A percentile compares a stretch with the other conserved stretches of the same genome.
phyloP scores from a whole-genome alignment of 2,329 filamentous ascomycete species.

The Colletotrichum spinosum region DNA sequence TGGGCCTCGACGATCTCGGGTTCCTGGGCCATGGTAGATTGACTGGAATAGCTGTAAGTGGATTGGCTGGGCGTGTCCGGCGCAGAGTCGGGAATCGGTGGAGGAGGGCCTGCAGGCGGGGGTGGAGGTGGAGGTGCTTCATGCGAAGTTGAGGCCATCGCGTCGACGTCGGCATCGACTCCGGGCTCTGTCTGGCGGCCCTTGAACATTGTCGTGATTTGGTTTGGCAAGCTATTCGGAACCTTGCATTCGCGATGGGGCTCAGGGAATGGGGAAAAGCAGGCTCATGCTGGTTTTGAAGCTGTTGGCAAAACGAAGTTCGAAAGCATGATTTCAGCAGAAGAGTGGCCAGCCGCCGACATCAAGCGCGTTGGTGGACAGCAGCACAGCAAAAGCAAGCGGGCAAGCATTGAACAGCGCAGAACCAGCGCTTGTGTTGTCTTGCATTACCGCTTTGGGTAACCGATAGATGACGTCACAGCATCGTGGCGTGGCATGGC shows the following conservation, averaged over 20 bases:
- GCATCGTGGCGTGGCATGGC: not conserved
- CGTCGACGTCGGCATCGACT: slow-evolving; percentile 5
- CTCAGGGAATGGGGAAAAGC: not conserved
- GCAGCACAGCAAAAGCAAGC: not conserved
- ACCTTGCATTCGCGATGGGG: not conserved
- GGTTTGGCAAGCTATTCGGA: not conserved
- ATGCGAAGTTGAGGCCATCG: not conserved
- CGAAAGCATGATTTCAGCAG: slow-evolving; percentile 10
- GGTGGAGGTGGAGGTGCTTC: not conserved
- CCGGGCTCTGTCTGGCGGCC: slow-evolving; percentile 1
- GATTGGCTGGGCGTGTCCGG: slow-evolving; percentile 19
- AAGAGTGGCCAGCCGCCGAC: slow-evolving; percentile 33
- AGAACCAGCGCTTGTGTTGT: too few relatives aligned
- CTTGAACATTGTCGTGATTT: slow-evolving; percentile 26
- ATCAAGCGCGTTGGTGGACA: slow-evolving; percentile 30
- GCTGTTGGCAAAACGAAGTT: slow-evolving; percentile 9
- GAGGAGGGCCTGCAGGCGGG: not conserved
- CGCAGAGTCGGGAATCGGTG: not conserved
- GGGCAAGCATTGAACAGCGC: too few relatives aligned
- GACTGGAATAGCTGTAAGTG: slow-evolving; percentile 23
- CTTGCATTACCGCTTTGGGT: slow-evolving; percentile 14
- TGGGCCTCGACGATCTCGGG: slow-evolving; percentile 45
- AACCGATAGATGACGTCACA: slow-evolving; percentile 31
- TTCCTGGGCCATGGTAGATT: slow-evolving; percentile 39
- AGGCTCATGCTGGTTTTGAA: slow-evolving; percentile 9